Evolutionary conservation across 441 rosid species (phyloP), one percentile per base, ranked within the genome.

Genomic region (Aleurites moluccanus): DNA sequence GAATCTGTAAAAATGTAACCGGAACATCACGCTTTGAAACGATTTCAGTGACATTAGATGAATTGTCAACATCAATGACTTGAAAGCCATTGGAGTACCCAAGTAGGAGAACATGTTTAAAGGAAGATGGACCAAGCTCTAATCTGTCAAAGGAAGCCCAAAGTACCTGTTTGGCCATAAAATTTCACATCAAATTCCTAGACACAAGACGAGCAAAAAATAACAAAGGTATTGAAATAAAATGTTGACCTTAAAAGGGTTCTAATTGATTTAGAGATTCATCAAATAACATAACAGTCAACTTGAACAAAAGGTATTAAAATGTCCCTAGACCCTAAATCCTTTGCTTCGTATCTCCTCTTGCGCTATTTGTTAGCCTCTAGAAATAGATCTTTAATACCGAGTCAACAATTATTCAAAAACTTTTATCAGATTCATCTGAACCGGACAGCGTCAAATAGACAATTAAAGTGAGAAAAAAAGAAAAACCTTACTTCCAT

Each of bases 51-150:
- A 96, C 91, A 76, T 88, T 85, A 72, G 88, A 85, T 49, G 97
- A 89, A 73, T 92, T 94, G 75, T 93, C 96, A 5, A 92, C 91
- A 52, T 96, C 97, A 69, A 92, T 90, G 64, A 96, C 94, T 87
- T 96, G 98, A 83, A 96, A 93, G 23, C 99, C 99, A 83, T 89
- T 96, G 74, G 87, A 80, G 79, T 96, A 96, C 42, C 98, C 99
- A 80, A 92, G 91, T 75, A 96, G 81, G 42, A 96, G 97, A 75
- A 92, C 90, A 73, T 77, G 87, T 78, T 83, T 92, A 84, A 82
- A 88, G 63, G 81, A 82, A 64, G 89, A 82, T 74, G 89, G 84
- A 78, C 84, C 74, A 66, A 88, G 86, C 78, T 92, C 93, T 64
- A 96, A 76, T 73, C 75, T 88, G 85, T 96, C 99, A 84, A 96